These are phyloP conservation scores for Urochloa ruziziensis DNA, from an alignment of 176 grass and related monocot genomes.

Conservation along the genomic window DNA sequence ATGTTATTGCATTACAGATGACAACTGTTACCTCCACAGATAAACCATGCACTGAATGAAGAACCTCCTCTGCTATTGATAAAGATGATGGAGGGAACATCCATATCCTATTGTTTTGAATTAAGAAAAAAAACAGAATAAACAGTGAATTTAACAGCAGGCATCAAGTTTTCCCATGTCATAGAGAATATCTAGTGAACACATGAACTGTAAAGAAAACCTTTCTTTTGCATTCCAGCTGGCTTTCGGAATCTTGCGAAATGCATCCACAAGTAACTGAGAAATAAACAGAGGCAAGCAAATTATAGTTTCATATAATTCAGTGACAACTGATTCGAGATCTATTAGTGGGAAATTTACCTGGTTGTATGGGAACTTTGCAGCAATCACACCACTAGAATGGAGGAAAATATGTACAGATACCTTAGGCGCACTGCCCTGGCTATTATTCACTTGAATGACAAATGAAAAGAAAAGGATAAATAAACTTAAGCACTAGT, in stretches of 20 bases:
- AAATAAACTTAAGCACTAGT: background rate
- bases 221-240: constrained; percentile 80
- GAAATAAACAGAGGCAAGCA: constrained; percentile 19
- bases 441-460: constrained; percentile 51
- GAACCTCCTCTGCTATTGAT: constrained; percentile 64
- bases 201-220: constrained; percentile 37
- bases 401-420: constrained; percentile 67
- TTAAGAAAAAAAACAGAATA: constrained; percentile 31
- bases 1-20: constrained; percentile 9
- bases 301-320: constrained; percentile 23
- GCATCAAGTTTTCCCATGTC: background rate
- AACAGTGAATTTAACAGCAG: constrained; percentile 1
- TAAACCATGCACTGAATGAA: constrained; percentile 47
- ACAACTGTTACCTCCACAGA: constrained; percentile 69
- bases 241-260: constrained; percentile 77
- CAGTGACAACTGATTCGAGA: constrained; percentile 18
- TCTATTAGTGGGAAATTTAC: constrained; percentile 29
- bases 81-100: constrained; percentile 82
- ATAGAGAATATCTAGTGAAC: background rate
- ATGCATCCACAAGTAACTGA: constrained; percentile 74
- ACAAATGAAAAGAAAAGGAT: constrained; percentile 30
- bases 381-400: constrained; percentile 62
- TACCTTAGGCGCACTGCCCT: constrained; percentile 32
- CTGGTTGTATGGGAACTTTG: constrained; percentile 65
- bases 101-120: constrained; percentile 63